Evolutionary conservation across 768 basidiomycete species (phyloP).

Genomic region (Psilocybe sp.): DNA sequence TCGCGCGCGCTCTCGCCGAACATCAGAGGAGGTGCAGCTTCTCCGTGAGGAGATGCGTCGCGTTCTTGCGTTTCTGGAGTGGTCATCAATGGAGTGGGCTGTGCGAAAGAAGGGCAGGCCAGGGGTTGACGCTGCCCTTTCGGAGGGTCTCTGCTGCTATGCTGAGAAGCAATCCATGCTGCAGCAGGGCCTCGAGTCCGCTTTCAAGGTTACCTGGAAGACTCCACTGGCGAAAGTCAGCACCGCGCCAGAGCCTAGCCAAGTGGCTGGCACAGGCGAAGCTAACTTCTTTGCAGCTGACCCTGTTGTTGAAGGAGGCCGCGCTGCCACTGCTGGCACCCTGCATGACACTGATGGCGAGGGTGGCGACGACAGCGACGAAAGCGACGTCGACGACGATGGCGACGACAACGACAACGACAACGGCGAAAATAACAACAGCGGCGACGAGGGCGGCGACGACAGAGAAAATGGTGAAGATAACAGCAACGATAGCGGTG

Average conservation of each 20-base stretch:
- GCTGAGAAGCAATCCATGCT: conserved; percentile 1
- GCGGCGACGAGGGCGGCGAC: no score
- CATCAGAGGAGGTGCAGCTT: conserved; percentile 14
- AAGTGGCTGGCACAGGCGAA: no score
- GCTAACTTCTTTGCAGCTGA: no score
- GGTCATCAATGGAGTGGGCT: conserved; percentile 12
- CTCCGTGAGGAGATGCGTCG: conserved; percentile 19
- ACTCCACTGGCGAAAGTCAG: neutral
- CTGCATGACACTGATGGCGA: neutral
- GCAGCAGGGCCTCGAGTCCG: neutral
- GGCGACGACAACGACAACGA: no score
- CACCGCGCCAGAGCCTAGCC: neutral
- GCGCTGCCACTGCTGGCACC: neutral
- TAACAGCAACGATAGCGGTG: no score
- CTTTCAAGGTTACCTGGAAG: conserved; percentile 1
- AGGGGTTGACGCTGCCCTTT: neutral
- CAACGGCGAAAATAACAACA: no score
- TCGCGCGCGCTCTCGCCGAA: conserved; percentile 1
- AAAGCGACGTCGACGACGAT: no score
- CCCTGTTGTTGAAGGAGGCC: neutral
- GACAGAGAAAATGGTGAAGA: no score
- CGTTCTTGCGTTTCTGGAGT: conserved; percentile 13
- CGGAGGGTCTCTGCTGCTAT: conserved; percentile 5
- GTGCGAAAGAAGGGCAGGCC: neutral
- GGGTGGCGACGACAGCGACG: neutral